These are phyloP conservation scores for Podaxis pistillaris DNA, from an alignment of 768 basidiomycete species.

Conservation along the genomic window DNA sequence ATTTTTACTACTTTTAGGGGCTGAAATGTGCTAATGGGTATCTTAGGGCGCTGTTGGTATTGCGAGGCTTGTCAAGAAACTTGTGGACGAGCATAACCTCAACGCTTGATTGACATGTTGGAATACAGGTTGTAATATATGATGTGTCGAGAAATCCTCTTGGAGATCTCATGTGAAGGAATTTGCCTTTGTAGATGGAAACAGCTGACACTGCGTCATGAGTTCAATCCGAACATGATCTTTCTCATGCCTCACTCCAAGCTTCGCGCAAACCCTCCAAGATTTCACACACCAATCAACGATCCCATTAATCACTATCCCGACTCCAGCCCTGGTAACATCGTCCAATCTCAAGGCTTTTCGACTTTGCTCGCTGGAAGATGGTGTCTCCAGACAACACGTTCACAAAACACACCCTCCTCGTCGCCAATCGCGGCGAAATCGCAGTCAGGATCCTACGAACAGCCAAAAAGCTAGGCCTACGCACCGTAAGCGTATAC, in stretches of 20 bases:
- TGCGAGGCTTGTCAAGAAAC: constrained; percentile 46
- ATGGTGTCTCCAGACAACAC: background rate
- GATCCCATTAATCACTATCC: background rate
- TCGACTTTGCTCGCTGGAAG: background rate
- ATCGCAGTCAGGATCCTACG: constrained; percentile 65
- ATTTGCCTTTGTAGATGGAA: background rate
- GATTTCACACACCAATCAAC: background rate
- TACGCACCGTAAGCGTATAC: constrained; percentile 59
- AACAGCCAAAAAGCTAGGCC: constrained; percentile 49
- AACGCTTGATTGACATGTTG: background rate
- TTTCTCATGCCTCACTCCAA: background rate
- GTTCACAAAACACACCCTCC: constrained; percentile 43
- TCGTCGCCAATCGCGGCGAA: constrained; percentile 73
- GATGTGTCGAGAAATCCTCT: background rate
- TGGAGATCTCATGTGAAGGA: background rate
- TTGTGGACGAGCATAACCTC: constrained; percentile 55
- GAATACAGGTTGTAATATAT: background rate
- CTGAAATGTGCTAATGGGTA: background rate
- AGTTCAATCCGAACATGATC: background rate
- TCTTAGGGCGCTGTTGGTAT: constrained; percentile 53
- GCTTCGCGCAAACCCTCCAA: background rate
- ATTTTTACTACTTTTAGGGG: constrained; percentile 1
- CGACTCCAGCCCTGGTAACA: background rate
- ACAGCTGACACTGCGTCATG: too few species aligned
- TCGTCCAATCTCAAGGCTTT: background rate